Percentiles rank a stretch among this genome's conserved stretches.
These are phyloP conservation scores for Cryphonectria nitschkei DNA, from an alignment of 2,329 filamentous ascomycete genomes.

Conservation along the genomic window DNA sequence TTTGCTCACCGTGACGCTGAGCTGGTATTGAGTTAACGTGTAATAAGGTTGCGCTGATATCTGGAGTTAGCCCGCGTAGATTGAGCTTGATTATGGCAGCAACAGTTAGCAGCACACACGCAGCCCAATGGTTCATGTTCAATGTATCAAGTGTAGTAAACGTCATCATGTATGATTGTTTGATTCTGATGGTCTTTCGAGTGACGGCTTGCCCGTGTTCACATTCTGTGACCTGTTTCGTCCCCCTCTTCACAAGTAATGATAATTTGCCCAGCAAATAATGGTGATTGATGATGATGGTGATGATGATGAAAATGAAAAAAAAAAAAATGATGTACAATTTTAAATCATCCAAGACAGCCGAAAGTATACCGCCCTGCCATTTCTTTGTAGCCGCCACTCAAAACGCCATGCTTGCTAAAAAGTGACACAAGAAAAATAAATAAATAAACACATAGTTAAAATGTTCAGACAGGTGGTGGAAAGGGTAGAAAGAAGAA, in stretches of 20 bases:
- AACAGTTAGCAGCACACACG: background rate
- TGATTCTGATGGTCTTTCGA: background rate
- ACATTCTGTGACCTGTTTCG: background rate
- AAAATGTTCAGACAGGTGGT: conserved; percentile 7
- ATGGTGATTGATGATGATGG: background rate
- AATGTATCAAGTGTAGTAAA: background rate
- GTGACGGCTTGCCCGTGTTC: background rate
- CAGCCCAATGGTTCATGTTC: background rate
- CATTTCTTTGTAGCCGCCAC: background rate
- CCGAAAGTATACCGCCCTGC: background rate
- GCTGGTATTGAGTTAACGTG: background rate
- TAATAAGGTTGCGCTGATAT: background rate
- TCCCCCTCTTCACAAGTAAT: background rate
- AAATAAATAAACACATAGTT: background rate
- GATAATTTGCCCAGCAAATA: background rate
- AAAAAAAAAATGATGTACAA: background rate
- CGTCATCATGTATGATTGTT: background rate
- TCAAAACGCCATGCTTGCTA: conserved; percentile 26
- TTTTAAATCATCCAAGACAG: background rate
- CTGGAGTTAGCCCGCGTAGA: background rate
- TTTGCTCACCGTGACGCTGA: background rate
- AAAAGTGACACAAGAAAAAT: conserved; percentile 3
- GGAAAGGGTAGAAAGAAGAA: background rate
- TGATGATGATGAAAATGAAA: background rate
- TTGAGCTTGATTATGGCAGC: background rate